These are phyloP conservation scores for Coemansia sp. DNA, from an alignment of 192 early-diverging fungal species.

Conservation along the genomic window DNA sequence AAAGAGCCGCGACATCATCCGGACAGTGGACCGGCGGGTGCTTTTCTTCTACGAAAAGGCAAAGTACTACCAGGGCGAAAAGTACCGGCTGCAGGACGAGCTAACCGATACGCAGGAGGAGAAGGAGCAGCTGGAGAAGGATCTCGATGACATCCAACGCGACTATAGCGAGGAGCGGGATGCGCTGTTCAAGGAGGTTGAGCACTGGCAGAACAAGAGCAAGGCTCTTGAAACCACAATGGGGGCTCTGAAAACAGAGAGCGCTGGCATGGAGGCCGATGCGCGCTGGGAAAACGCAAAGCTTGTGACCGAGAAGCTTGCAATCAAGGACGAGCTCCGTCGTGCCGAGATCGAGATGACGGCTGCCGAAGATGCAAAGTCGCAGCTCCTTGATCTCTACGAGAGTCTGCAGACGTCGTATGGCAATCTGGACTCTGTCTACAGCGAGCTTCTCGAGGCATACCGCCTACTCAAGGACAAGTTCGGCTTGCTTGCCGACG, in stretches of 20 bases:
- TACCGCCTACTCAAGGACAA: slow-evolving; percentile 45
- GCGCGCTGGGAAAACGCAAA: slow-evolving; percentile 43
- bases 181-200: slow-evolving; percentile 40
- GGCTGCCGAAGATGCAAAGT: slow-evolving; percentile 35
- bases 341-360: slow-evolving; percentile 50
- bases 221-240: slow-evolving; percentile 37
- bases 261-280: slow-evolving; percentile 42
- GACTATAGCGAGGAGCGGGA: slow-evolving; percentile 51
- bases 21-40: slow-evolving; percentile 46
- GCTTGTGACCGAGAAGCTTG: slow-evolving; percentile 50
- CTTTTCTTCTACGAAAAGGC: slow-evolving; percentile 55
- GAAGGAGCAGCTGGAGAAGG: slow-evolving; percentile 46
- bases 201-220: slow-evolving; percentile 47
- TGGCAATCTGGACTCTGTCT: slow-evolving; percentile 31
- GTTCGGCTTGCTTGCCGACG: slow-evolving; percentile 28
- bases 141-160: slow-evolving; percentile 52
- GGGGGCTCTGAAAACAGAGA: slow-evolving; percentile 19
- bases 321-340: slow-evolving; percentile 48
- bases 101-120: slow-evolving; percentile 31
- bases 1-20: slow-evolving; percentile 39
- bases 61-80: slow-evolving; percentile 53
- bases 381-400: slow-evolving; percentile 38
- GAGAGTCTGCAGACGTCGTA: slow-evolving; percentile 39
- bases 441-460: slow-evolving; percentile 39
- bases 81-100: slow-evolving; percentile 52